Evolutionary conservation across 805 yeast species (phyloP).

Genomic region (Kazachstania kunashirensis): DNA sequence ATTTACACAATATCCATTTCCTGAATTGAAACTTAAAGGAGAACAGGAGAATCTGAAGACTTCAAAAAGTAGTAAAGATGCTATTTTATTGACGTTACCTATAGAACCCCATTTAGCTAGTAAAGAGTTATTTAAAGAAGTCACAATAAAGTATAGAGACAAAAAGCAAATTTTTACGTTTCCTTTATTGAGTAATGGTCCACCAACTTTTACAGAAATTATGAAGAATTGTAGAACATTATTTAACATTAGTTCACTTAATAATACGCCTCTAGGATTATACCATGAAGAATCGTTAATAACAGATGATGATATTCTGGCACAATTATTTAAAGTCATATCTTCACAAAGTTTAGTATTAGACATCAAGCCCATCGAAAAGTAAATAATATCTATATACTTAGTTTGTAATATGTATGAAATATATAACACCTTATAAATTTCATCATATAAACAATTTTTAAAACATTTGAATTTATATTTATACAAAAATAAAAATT

Average conservation of each 20-base stretch:
- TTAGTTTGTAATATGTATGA: no score
- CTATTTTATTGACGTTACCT: constrained; percentile 21
- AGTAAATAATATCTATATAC: background rate
- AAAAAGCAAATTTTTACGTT: constrained; percentile 55
- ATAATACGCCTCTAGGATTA: constrained; percentile 12
- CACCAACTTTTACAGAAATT: constrained; percentile 75
- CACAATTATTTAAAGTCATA: constrained; percentile 33
- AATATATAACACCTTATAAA: no score
- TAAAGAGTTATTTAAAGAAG: constrained; percentile 30
- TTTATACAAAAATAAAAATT: no score
- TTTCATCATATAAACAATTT: no score
- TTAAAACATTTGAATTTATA: no score
- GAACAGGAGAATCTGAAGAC: background rate
- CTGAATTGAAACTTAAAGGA: background rate
- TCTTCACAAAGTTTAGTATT: background rate
- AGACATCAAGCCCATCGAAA: background rate
- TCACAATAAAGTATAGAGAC: constrained; percentile 42
- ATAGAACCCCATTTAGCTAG: constrained; percentile 32
- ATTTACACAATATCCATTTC: background rate
- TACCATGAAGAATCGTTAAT: constrained; percentile 24
- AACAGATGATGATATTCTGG: constrained; percentile 40
- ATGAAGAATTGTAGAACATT: constrained; percentile 66
- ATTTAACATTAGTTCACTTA: constrained; percentile 40
- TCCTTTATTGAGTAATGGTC: constrained; percentile 54
- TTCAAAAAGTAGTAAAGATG: background rate